phyloP scores from a whole-genome alignment of 306 rosid species.

The Alnus glutinosa region DNA sequence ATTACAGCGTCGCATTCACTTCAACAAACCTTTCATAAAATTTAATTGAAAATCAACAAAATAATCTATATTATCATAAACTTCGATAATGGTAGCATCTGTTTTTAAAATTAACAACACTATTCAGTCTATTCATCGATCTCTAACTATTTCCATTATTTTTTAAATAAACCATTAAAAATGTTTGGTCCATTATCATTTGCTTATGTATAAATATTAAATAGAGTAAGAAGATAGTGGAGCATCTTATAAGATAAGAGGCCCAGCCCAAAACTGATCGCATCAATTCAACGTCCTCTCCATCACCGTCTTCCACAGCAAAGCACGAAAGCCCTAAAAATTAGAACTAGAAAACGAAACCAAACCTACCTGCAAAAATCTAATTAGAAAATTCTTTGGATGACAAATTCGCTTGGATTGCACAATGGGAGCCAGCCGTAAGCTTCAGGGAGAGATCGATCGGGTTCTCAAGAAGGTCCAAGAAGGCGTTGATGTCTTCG shows the following conservation, averaged over 20 bases:
- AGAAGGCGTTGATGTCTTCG: slow-evolving; percentile 97
- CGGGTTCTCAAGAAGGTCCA: slow-evolving; percentile 98
- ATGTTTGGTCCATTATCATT: neutral
- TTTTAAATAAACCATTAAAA: too few species aligned
- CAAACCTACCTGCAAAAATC: neutral
- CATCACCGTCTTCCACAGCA: neutral
- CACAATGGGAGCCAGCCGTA: slow-evolving; percentile 94
- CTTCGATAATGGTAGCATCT: too few species aligned
- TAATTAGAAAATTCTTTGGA: neutral
- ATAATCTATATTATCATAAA: too few species aligned
- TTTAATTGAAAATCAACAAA: too few species aligned
- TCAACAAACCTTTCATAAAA: too few species aligned
- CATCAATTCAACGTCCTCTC: neutral
- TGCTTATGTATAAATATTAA: too few species aligned
- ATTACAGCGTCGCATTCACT: too few species aligned
- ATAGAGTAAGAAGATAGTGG: neutral
- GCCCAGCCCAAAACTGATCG: neutral
- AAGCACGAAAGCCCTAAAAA: neutral
- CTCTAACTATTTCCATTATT: too few species aligned
- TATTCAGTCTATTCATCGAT: too few species aligned
- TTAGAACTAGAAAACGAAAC: neutral
- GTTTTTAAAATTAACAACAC: too few species aligned
- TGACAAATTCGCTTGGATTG: neutral
- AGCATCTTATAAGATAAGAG: neutral
- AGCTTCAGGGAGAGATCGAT: slow-evolving; percentile 99